Conservation (phyloP, 306 rosid species). For the Alnus glutinosa region DNA sequence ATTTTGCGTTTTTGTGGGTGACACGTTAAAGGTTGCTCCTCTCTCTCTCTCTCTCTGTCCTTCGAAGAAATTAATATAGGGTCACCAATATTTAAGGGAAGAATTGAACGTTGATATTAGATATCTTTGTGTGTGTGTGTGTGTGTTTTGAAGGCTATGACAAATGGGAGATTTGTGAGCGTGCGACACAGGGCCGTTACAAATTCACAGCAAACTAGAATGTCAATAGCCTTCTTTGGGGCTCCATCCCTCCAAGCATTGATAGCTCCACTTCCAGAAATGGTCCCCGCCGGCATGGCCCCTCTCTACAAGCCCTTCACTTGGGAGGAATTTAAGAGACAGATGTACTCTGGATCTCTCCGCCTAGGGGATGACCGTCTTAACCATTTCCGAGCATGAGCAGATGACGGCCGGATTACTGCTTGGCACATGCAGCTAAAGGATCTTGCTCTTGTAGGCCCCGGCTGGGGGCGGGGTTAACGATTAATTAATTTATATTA, state of each 20-base stretch:
- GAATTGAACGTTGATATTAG: no score
- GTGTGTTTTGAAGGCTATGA: conserved; percentile 55
- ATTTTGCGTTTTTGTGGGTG: conserved; percentile 76
- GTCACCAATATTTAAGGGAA: no score
- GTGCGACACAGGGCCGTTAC: conserved; percentile 73
- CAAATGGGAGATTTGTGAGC: conserved; percentile 77
- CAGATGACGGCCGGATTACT: no score
- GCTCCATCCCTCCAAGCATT: conserved; percentile 54
- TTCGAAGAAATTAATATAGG: no score
- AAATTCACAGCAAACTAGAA: conserved; percentile 43
- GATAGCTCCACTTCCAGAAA: conserved; percentile 50
- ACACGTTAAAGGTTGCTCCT: conserved; percentile 5
- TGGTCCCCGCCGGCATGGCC: conserved; percentile 50
- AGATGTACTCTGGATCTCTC: conserved; percentile 38
- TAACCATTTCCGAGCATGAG: conserved; percentile 33
- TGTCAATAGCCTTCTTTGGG: conserved; percentile 74
- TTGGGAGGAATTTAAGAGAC: conserved; percentile 78
- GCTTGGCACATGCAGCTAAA: no score
- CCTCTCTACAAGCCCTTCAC: conserved; percentile 63
- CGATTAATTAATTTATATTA: no score
- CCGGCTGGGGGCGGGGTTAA: no score
- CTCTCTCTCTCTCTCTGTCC: not conserved
- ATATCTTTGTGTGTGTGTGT: no score
- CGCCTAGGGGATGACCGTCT: conserved; percentile 62
- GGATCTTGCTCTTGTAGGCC: no score